phyloP scores from a whole-genome alignment of 2,329 filamentous ascomycete genomes.

The Fusarium ramigenum region DNA sequence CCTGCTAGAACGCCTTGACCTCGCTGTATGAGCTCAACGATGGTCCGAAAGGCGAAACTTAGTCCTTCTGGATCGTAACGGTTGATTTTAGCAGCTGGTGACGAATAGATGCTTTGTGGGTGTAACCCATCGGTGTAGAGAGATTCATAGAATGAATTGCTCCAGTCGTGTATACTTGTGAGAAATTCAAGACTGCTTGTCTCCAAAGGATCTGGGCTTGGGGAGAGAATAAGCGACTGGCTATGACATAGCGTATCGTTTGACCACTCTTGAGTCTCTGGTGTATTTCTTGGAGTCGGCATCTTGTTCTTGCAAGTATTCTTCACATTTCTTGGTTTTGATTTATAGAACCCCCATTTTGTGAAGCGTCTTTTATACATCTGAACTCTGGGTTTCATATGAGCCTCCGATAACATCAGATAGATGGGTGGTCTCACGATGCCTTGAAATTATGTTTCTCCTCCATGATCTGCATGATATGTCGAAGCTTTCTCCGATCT shows the following conservation, averaged over 20 bases:
- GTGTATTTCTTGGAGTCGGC: accelerated
- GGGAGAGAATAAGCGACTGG: not conserved
- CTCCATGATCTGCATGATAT: constrained; percentile 25
- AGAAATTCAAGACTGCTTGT: constrained; percentile 3
- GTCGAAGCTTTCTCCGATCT: constrained; percentile 12
- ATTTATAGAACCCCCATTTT: constrained; percentile 25
- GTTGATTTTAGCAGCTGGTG: not conserved
- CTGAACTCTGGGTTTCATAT: not conserved
- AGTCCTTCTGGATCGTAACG: constrained; percentile 15
- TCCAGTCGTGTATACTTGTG: constrained; percentile 12
- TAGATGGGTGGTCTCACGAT: not conserved
- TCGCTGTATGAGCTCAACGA: not conserved
- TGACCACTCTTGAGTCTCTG: not conserved
- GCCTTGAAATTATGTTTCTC: constrained; percentile 20
- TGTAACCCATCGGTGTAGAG: not conserved
- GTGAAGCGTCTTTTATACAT: constrained; percentile 28
- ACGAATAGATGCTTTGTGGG: no score
- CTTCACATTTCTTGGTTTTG: not conserved
- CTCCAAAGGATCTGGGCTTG: not conserved
- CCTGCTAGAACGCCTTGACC: constrained; percentile 11
- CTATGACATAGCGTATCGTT: not conserved
- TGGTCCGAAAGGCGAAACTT: constrained; percentile 13
- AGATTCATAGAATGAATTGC: constrained; percentile 2
- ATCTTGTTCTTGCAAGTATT: not conserved
- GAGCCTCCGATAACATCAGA: not conserved